phyloP scores from a whole-genome alignment of 2,329 filamentous ascomycete genomes.

The Fusarium circinatum region DNA sequence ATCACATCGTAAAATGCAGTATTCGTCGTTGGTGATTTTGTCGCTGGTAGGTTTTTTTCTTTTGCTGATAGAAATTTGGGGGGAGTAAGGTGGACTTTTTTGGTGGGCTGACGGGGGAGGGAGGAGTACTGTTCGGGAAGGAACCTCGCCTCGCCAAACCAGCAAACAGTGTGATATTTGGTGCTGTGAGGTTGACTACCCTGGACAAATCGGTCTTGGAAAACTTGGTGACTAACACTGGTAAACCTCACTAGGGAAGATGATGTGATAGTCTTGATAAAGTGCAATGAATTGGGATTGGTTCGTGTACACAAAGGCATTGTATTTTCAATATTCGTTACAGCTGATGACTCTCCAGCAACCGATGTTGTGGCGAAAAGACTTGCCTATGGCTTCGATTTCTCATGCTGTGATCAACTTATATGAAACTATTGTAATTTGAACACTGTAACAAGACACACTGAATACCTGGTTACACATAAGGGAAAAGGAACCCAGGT shows the following conservation, averaged over 20 bases:
- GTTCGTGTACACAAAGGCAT: neutral
- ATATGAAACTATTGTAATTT: neutral
- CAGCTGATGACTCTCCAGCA: neutral
- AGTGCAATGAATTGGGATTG: neutral
- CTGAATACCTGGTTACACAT: neutral
- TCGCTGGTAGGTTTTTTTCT: slow-evolving; percentile 3
- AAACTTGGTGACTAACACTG: neutral
- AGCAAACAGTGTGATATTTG: neutral
- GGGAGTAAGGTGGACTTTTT: slow-evolving; percentile 22
- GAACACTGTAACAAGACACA: neutral
- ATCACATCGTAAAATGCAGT: neutral
- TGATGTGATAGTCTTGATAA: neutral
- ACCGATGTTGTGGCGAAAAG: accelerated
- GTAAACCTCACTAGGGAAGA: neutral
- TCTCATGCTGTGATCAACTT: neutral
- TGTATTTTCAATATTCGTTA: neutral
- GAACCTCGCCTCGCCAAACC: slow-evolving; percentile 22
- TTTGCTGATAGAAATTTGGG: slow-evolving; percentile 31
- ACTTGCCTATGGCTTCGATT: neutral
- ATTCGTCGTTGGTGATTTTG: neutral
- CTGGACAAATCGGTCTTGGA: neutral
- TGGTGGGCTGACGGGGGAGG: slow-evolving; percentile 27
- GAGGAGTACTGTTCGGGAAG: slow-evolving; percentile 15
- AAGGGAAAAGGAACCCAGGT: neutral
- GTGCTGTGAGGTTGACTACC: neutral